Percentiles rank a stretch among this genome's conserved stretches.
Evolutionary conservation across 208 protist species (phyloP).

Genomic region (Leishmania gerbilli): DNA sequence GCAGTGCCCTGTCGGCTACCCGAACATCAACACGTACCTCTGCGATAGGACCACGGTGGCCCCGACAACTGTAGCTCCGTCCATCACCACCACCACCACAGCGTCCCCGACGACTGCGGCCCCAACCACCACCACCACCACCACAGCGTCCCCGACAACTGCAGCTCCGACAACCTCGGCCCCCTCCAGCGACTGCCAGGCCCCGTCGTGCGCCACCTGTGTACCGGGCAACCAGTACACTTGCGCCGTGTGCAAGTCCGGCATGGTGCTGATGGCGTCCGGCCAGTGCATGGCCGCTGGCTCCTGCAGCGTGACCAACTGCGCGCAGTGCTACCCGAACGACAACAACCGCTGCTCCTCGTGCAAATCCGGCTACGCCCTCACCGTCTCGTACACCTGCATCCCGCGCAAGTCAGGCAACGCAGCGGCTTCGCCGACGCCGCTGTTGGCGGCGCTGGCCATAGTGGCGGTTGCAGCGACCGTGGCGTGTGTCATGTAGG

Average conservation of each 20-base stretch:
- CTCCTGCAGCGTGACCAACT: slow-evolving; percentile 15
- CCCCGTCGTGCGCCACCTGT: background rate
- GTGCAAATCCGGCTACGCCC: slow-evolving; percentile 14
- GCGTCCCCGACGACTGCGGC: too few relatives aligned
- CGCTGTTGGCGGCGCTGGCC: background rate
- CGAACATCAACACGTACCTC: background rate
- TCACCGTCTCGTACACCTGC: slow-evolving; percentile 22
- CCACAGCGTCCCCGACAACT: background rate
- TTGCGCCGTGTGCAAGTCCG: slow-evolving; percentile 2
- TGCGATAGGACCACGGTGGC: background rate
- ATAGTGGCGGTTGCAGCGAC: background rate
- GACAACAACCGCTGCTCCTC: slow-evolving; percentile 24
- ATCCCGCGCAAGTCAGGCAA: background rate
- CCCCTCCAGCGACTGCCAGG: background rate
- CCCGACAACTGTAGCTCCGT: background rate
- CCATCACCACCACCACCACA: too few relatives aligned
- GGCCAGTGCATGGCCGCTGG: slow-evolving; percentile 10
- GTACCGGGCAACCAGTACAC: background rate
- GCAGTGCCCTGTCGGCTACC: slow-evolving; percentile 11
- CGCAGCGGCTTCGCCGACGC: background rate
- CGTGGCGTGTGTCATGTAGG: background rate
- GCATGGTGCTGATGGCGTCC: slow-evolving; percentile 6
- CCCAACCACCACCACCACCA: background rate
- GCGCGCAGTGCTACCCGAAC: slow-evolving; percentile 16
- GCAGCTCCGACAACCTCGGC: background rate